Evolutionary conservation across 1,139 yeast species (phyloP).

Genomic region (Blastobotrys aristatus): DNA sequence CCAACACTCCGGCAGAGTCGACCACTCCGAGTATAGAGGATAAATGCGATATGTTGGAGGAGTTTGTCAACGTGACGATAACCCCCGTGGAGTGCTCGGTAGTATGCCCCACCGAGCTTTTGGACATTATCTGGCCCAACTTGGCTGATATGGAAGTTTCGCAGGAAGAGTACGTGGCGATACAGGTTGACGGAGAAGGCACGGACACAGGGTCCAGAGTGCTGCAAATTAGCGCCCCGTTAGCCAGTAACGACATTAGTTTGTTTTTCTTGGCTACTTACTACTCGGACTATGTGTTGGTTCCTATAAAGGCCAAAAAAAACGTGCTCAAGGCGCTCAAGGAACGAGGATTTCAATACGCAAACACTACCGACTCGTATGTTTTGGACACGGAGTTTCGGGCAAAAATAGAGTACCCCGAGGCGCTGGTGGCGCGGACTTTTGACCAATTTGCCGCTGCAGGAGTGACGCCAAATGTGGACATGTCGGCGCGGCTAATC

Average conservation of each 20-base stretch:
- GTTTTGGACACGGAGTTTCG: slow-evolving; percentile 13
- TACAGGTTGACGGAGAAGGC: slow-evolving; percentile 63
- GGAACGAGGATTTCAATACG: slow-evolving; percentile 42
- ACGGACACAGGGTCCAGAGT: slow-evolving; percentile 51
- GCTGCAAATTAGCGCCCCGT: slow-evolving; percentile 54
- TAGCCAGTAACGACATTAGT: slow-evolving; percentile 53
- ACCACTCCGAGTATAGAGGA: slow-evolving; percentile 19
- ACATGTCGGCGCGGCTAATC: slow-evolving; percentile 41
- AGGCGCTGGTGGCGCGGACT: slow-evolving; percentile 32
- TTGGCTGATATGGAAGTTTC: slow-evolving; percentile 42
- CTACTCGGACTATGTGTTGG: slow-evolving; percentile 61
- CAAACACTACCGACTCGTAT: slow-evolving; percentile 36
- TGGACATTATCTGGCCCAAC: slow-evolving; percentile 38
- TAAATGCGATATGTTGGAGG: slow-evolving; percentile 22
- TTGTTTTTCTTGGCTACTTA: slow-evolving; percentile 62
- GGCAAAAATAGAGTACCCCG: slow-evolving; percentile 18
- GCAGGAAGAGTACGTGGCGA: slow-evolving; percentile 45
- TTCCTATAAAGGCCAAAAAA: slow-evolving; percentile 45
- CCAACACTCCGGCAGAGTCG: slow-evolving; percentile 11
- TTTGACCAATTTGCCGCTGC: slow-evolving; percentile 42
- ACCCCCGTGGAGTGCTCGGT: slow-evolving; percentile 55
- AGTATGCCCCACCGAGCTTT: slow-evolving; percentile 42
- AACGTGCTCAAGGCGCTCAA: slow-evolving; percentile 46
- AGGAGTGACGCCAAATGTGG: slow-evolving; percentile 44
- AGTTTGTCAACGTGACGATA: slow-evolving; percentile 51